These are phyloP conservation scores for Podila epicladia DNA, from an alignment of 192 early-diverging fungal species.

Conservation along the genomic window DNA sequence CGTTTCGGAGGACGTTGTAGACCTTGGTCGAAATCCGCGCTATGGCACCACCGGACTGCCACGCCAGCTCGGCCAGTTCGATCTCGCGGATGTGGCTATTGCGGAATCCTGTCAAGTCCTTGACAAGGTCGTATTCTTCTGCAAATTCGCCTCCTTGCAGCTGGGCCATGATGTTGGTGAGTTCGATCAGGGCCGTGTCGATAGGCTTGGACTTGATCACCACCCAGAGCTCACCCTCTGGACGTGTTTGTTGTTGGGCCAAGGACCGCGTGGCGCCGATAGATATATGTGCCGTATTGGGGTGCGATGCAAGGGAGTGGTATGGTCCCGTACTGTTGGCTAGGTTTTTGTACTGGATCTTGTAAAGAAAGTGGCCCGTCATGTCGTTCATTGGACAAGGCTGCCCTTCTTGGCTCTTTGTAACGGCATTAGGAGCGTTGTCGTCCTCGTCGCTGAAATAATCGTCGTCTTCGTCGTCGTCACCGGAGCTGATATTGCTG, in stretches of 20 bases:
- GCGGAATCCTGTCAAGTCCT: slow-evolving; percentile 41
- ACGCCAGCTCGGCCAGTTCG: slow-evolving; percentile 38
- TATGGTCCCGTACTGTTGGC: background rate
- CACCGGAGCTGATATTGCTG: slow-evolving; percentile 44
- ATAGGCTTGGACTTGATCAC: slow-evolving; percentile 51
- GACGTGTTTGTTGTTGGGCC: background rate
- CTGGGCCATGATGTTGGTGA: slow-evolving; percentile 52
- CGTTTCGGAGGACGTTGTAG: slow-evolving; percentile 49
- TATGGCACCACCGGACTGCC: slow-evolving; percentile 38
- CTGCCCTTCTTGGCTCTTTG: background rate
- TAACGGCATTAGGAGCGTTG: background rate
- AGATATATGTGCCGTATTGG: background rate
- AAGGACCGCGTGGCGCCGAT: slow-evolving; percentile 12
- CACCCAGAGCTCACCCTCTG: slow-evolving; percentile 26
- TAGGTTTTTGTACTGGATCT: slow-evolving; percentile 17
- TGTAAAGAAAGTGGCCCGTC: slow-evolving; percentile 42
- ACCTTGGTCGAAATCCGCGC: slow-evolving; percentile 42
- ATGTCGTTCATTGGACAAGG: slow-evolving; percentile 44
- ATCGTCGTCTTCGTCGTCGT: slow-evolving; percentile 29
- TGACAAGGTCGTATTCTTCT: slow-evolving; percentile 46
- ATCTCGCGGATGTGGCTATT: slow-evolving; percentile 50
- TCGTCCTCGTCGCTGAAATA: background rate
- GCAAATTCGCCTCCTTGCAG: slow-evolving; percentile 37
- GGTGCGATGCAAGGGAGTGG: background rate
- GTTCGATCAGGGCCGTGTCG: slow-evolving; percentile 46